Evolutionary conservation across 257 asterid species (phyloP).

Genomic region (Fraxinus americana): DNA sequence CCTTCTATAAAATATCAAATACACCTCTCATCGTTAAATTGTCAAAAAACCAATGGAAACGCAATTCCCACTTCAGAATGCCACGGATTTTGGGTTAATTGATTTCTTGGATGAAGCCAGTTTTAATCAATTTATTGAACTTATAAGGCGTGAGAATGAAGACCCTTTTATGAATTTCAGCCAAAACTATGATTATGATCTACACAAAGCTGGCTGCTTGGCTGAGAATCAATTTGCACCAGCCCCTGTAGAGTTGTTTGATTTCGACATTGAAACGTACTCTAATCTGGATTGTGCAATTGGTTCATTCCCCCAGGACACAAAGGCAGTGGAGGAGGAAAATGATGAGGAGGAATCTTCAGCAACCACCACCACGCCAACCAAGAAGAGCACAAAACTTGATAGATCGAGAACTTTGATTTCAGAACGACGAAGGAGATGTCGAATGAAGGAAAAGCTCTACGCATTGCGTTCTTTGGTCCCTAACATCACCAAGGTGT

Average conservation of each 20-base stretch:
- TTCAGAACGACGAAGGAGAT: slow-evolving; percentile 76
- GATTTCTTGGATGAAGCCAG: slow-evolving; percentile 61
- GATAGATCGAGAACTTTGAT: slow-evolving; percentile 68
- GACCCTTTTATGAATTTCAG: slow-evolving; percentile 30
- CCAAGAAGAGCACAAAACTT: slow-evolving; percentile 28
- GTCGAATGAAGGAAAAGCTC: slow-evolving; percentile 87
- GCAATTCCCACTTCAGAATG: slow-evolving; percentile 4
- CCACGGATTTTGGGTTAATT: slow-evolving; percentile 40
- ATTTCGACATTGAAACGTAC: slow-evolving; percentile 24
- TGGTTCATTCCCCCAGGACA: slow-evolving; percentile 12
- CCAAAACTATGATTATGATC: slow-evolving; percentile 32
- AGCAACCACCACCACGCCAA: slow-evolving; percentile 21
- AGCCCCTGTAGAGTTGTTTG: slow-evolving; percentile 36
- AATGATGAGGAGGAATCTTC: slow-evolving; percentile 44
- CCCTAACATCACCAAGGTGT: slow-evolving; percentile 82
- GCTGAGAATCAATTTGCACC: slow-evolving; percentile 19
- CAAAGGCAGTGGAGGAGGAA: slow-evolving; percentile 23
- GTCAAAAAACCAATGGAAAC: not conserved
- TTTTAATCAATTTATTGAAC: slow-evolving; percentile 48
- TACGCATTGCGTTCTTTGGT: slow-evolving; percentile 78
- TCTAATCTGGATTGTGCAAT: not conserved
- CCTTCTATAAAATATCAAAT: slow-evolving; percentile 24
- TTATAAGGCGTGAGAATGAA: slow-evolving; percentile 41
- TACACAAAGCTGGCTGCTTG: slow-evolving; percentile 22
- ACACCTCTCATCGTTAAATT: slow-evolving; percentile 15